These are phyloP conservation scores for Xerocomus cyaneibrunnescens DNA, from an alignment of 1,284 basidiomycete genomes.

Conservation along the genomic window DNA sequence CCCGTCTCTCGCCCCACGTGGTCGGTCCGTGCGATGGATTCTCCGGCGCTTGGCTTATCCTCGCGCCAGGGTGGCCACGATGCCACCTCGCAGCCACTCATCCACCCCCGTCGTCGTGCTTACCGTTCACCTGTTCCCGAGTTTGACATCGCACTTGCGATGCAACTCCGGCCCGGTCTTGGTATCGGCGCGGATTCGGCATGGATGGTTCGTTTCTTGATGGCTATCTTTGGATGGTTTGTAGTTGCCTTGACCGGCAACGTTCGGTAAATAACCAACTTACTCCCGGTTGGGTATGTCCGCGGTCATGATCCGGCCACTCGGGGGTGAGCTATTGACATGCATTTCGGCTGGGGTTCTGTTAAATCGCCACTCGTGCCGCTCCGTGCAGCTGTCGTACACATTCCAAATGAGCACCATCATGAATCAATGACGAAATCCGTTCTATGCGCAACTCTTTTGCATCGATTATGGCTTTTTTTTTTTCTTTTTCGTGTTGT, in stretches of 20 bases:
- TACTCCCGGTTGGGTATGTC: not conserved
- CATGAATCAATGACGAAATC: constrained; percentile 4
- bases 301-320: not conserved
- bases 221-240: constrained; percentile 78
- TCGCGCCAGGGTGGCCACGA: constrained; percentile 5
- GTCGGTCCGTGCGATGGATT: constrained; percentile 41
- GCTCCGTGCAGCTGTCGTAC: not conserved
- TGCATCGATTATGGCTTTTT: constrained; percentile 2
- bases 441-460: constrained; percentile 9
- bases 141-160: constrained; percentile 68
- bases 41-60: constrained; percentile 28
- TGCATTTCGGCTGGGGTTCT: not conserved
- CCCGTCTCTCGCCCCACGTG: constrained; percentile 38
- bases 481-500: not conserved
- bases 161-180: constrained; percentile 69
- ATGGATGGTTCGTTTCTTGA: constrained; percentile 75
- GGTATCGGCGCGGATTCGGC: constrained; percentile 69
- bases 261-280: constrained; percentile 11
- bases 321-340: constrained; percentile 3
- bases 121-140: constrained; percentile 43
- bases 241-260: constrained; percentile 41
- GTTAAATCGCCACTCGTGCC: not conserved
- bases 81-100: constrained; percentile 10
- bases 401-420: constrained; percentile 10
- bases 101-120: constrained; percentile 30